Percentiles rank a stretch among this genome's conserved stretches.
phyloP scores from a whole-genome alignment of 192 early-diverging fungal genomes.

The Funneliformis geosporum region DNA sequence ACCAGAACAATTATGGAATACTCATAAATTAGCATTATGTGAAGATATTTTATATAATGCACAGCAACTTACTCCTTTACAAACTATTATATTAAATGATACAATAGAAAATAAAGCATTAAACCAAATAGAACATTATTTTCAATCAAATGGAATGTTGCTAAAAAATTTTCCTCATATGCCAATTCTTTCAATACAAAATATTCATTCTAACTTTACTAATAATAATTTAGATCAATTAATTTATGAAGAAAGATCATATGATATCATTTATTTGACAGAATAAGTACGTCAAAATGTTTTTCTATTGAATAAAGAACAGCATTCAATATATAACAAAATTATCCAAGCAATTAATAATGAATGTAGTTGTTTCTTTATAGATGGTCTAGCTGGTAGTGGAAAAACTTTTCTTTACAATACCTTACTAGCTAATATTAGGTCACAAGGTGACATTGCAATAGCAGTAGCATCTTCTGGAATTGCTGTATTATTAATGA shows the following conservation, averaged over 20 bases:
- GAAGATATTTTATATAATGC: slow-evolving; percentile 26
- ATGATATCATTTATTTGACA: too few relatives aligned
- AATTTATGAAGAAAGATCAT: not conserved
- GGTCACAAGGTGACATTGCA: slow-evolving; percentile 21
- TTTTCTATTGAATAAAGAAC: slow-evolving; percentile 6
- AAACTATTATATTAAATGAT: not conserved
- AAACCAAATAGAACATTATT: not conserved
- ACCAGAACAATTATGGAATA: too few relatives aligned
- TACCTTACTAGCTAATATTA: slow-evolving; percentile 15
- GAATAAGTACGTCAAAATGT: not conserved
- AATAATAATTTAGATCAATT: not conserved
- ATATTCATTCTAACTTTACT: not conserved
- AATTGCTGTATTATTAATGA: slow-evolving; percentile 37
- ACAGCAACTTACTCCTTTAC: not conserved
- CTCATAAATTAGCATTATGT: not conserved
- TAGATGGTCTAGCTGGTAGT: slow-evolving; percentile 37
- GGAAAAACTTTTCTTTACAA: slow-evolving; percentile 32
- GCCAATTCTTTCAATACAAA: slow-evolving; percentile 2
- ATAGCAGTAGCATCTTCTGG: slow-evolving; percentile 40
- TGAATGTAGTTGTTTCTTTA: slow-evolving; percentile 26
- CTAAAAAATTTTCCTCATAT: slow-evolving; percentile 17
- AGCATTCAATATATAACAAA: not conserved
- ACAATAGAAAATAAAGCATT: slow-evolving; percentile 4
- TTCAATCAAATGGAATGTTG: slow-evolving; percentile 8
- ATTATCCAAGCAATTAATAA: not conserved